Evolutionary conservation across 805 yeast genomes (phyloP).

Genomic region (Yarrowia phangngaensis): DNA sequence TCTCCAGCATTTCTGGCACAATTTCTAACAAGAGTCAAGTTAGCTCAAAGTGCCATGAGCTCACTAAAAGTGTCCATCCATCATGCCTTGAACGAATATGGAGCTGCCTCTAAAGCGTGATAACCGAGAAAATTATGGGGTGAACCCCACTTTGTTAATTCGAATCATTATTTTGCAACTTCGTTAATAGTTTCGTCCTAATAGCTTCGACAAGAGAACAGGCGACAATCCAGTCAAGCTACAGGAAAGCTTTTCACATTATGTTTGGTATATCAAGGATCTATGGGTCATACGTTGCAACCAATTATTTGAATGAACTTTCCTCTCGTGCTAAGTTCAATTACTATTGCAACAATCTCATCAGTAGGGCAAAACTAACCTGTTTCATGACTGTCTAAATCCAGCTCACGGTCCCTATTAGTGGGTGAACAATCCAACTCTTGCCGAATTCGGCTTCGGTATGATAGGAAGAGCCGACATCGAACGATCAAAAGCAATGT

Average conservation of each 20-base stretch:
- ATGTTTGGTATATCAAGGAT: too few species aligned
- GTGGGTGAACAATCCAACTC: constrained; percentile 50
- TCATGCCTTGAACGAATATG: constrained; percentile 47
- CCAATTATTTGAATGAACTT: too few species aligned
- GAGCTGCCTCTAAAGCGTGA: too few species aligned
- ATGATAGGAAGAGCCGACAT: constrained; percentile 51
- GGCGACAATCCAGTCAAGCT: too few species aligned
- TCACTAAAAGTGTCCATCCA: constrained; percentile 48
- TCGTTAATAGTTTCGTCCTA: too few species aligned
- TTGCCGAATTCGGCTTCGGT: constrained; percentile 49
- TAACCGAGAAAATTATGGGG: too few species aligned
- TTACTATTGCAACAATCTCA: constrained; percentile 43
- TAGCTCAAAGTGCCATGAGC: constrained; percentile 36
- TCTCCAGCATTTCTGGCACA: constrained; percentile 65
- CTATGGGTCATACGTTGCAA: too few species aligned
- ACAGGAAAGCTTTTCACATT: too few species aligned
- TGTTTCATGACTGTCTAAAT: constrained; percentile 48
- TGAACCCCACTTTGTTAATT: too few species aligned
- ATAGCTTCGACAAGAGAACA: too few species aligned
- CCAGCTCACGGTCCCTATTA: constrained; percentile 47
- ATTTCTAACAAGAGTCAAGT: constrained; percentile 36
- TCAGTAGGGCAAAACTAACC: constrained; percentile 48
- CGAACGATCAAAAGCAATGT: constrained; percentile 49
- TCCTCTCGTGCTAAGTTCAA: too few species aligned
- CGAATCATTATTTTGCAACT: too few species aligned